Evolutionary conservation across 129 eudicot genomes (phyloP), one percentile per base, ranked within the genome.

Genomic region (Sambucus nigra): DNA sequence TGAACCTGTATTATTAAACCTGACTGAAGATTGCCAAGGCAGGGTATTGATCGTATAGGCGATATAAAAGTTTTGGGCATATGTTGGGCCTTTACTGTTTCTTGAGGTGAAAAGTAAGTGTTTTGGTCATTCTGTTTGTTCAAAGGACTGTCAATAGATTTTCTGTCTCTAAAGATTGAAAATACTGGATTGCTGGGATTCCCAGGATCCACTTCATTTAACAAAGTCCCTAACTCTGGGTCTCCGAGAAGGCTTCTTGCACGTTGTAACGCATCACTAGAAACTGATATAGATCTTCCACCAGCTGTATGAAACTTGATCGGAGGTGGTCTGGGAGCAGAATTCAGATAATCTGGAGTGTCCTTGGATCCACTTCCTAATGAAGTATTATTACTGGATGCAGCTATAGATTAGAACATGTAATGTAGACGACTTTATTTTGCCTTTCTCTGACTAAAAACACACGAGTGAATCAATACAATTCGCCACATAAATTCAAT

Each of bases 271-370:
- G 99, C 89, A 74, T 79, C 89, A 65, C 80, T 48, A 22, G 95
- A 86, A 74, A 86, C 95, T 50, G 91, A 82, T 27, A 86, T 77
- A 49, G 91, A 86, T 68, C 94, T 86, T 52, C 99, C 99, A 38
- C 95, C 91, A 58, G 95, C 99, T 64, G 95, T 85, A 5, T 82
- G 94, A 71, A 91, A 91, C 73, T 72, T 82, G 61, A 91, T 69
- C 12, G 84, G 75, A 69, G 98, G 72, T 38, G 80, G 72, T 63
- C 74, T 72, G 16, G 67, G 31, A 66, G 60, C 65, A 64, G 72
- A 42, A 35, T 22, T 51, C 55, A 54, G 22, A 57, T 63, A 55
- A 42, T 66, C 63, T 47, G 76, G 70, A 62, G 31, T 47, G 44
- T 79, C 66, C 46, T 52, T 51, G 4, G 66, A 41, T 42, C 76